Evolutionary conservation across 768 basidiomycete species (phyloP), one percentile per base, ranked within the genome.

Genomic region (Boletus fagicola): DNA sequence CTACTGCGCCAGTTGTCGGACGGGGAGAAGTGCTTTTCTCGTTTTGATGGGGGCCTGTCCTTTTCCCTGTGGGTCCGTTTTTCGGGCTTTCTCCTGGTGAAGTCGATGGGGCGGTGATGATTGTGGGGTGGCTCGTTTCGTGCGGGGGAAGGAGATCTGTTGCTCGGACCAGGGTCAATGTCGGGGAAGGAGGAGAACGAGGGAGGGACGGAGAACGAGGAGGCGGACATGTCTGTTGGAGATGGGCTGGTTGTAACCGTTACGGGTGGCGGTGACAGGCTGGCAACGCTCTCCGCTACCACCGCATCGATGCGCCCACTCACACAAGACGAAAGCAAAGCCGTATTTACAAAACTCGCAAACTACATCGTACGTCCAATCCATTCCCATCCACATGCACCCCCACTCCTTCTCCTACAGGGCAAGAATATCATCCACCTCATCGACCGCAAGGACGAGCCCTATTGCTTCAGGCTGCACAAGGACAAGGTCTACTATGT

Each of bases 401-500:
- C 13, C 13, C 13, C 49, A 18, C 40, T 26, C 44, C 57, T 30
- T 16, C 44, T 16, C 43, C 16, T 13, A 20, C 68, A 95, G 93
- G 97, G 97, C 59, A 95, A 94, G 74, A 98, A 98, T 67, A 80
- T 99, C 18, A 87, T 98, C 31, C 92, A 97, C 69, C 82, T 98
- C 61, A 92, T 98, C 59, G 96, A 98, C 79, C 80, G 95, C 67
- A 83, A 87, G 62, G 95, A 97, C 70, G 95, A 97, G 67, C 87
- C 92, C 15, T 90, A 96, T 73, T 97, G 95, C 76, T 98, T 98
- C 77, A 86, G 96, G 59, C 75, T 98, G 36, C 94, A 98, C 69
- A 92, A 85, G 67, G 96, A 96, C 72, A 82, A 94, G 53, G 95
- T 99, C 20, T 98, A 86, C 79, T 98, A 98, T 80, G 94, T 94